Conservation (phyloP, 495 filamentous ascomycete species). For the Penicillium riverlandense region DNA sequence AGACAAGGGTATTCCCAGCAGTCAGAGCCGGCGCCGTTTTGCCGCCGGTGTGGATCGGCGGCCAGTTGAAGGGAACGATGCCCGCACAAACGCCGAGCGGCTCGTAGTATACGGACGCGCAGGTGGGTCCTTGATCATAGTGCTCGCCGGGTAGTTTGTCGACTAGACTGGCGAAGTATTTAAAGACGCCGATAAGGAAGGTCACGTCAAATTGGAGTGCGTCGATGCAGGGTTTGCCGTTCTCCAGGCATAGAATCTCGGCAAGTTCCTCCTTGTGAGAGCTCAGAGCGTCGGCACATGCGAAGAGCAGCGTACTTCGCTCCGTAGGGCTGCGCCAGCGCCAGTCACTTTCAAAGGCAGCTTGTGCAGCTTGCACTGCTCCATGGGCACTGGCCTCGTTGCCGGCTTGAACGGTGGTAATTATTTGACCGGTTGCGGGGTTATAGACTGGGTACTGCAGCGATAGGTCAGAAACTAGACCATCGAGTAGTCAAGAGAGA, state of each 20-base stretch:
- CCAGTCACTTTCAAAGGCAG: constrained; percentile 1
- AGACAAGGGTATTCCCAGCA: constrained; percentile 46
- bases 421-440: constrained; percentile 2
- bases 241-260: constrained; percentile 13
- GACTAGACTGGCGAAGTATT: constrained; percentile 8
- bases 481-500: background rate
- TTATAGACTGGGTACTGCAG: constrained; percentile 2
- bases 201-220: constrained; percentile 6
- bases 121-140: constrained; percentile 10
- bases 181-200: constrained; percentile 7
- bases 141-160: constrained; percentile 14
- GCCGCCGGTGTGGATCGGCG: constrained; percentile 15
- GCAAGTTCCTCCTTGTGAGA: constrained; percentile 9
- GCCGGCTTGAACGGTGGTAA: constrained; percentile 6
- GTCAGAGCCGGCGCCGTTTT: constrained; percentile 44
- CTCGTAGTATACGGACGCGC: background rate
- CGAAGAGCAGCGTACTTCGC: constrained; percentile 3
- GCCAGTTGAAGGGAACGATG: constrained; percentile 12
- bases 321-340: constrained; percentile 1
- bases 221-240: constrained; percentile 12
- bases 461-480: constrained; percentile 2
- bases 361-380: constrained; percentile 5
- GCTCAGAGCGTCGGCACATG: constrained; percentile 9
- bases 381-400: constrained; percentile 1
- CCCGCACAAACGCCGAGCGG: constrained; percentile 14